Conservation (phyloP, 2,329 filamentous ascomycete genomes). For the Colletotrichum shisoi region DNA sequence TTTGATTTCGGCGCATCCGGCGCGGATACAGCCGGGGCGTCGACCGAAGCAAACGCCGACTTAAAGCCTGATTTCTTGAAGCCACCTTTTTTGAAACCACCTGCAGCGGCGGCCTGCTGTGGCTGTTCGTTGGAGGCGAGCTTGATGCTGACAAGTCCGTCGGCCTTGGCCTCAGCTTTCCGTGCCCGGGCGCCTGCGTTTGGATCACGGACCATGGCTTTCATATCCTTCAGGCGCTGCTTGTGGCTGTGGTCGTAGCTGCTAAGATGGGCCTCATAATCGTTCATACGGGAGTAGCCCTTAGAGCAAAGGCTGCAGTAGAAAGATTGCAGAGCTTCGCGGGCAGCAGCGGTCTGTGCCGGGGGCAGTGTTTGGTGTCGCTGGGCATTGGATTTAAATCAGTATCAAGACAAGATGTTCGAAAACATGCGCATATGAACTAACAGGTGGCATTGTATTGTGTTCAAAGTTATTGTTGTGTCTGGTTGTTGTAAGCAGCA, state of each 20-base stretch:
- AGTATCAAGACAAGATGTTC: constrained; percentile 5
- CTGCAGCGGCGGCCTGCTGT: constrained; percentile 43
- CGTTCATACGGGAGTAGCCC: constrained; percentile 92
- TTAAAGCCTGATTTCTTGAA: constrained; percentile 89
- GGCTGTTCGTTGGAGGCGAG: constrained; percentile 53
- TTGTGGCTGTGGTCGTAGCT: constrained; percentile 97
- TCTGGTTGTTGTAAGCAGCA: neutral
- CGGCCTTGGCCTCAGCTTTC: constrained; percentile 74
- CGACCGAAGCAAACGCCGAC: constrained; percentile 71
- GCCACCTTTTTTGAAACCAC: constrained; percentile 70
- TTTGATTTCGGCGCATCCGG: constrained; percentile 40
- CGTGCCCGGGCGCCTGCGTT: constrained; percentile 69
- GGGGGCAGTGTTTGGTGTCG: constrained; percentile 66
- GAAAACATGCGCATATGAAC: constrained; percentile 51
- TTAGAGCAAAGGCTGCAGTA: constrained; percentile 90
- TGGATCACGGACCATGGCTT: constrained; percentile 79
- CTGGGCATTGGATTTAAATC: constrained; percentile 46
- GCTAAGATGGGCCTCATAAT: constrained; percentile 92
- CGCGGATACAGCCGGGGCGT: constrained; percentile 44
- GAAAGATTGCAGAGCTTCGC: constrained; percentile 80
- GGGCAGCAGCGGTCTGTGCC: constrained; percentile 69
- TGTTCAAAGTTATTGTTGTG: neutral
- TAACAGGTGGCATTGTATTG: constrained; percentile 64
- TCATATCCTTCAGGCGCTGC: constrained; percentile 88
- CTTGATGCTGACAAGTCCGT: constrained; percentile 74